Evolutionary conservation across 345 rosid species (phyloP), one percentile per base, ranked within the genome.

Genomic region (Excoecaria cochinchinensis): DNA sequence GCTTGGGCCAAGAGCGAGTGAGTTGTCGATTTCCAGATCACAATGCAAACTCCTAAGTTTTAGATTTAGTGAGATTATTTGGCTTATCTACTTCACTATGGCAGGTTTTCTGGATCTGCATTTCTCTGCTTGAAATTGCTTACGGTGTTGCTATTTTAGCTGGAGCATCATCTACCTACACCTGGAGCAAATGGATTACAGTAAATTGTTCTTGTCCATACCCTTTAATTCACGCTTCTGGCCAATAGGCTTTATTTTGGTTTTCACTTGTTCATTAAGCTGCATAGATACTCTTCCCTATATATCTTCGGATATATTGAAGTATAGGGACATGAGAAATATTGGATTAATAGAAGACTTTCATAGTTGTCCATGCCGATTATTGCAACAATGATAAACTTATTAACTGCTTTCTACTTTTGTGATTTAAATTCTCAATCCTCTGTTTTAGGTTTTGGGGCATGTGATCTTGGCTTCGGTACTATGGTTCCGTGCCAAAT

Each of bases 51-150:
- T 59, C 16, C 60, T 48, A 60, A 76, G 16, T 22, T 50, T 50
- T 39, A 21, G 10, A 25, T 47, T 24, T 64, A 17, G 44, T 53
- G 48, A 36, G 48, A 67, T 42, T 53, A 44, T 76, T 60, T 73
- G 31, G 24, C 47, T 44, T 47, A 57, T 58, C 19, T 71, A 42
- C 46, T 15, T 66, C 52, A 22, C n/a, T 48, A 57, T 81, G 76
- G 53, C 87, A 91, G 99, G 97, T 92, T n/a, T 92, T 95, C 75
- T 95, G 97, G 99, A 83, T 63, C 60, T 95, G 99, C 77, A 81
- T 95, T 80, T 70, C 94, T 71, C 89, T 95, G 70, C 97, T 95
- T 71, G 85, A 92, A 89, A 81, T 85, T 80, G 97, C 97, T 61
- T 95, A 95, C 21, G 84, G 82, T 48, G 92, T 85, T 72, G 93